These are phyloP conservation scores for Chloroidium sp. DNA, from an alignment of 163 green algal species.

Conservation along the genomic window DNA sequence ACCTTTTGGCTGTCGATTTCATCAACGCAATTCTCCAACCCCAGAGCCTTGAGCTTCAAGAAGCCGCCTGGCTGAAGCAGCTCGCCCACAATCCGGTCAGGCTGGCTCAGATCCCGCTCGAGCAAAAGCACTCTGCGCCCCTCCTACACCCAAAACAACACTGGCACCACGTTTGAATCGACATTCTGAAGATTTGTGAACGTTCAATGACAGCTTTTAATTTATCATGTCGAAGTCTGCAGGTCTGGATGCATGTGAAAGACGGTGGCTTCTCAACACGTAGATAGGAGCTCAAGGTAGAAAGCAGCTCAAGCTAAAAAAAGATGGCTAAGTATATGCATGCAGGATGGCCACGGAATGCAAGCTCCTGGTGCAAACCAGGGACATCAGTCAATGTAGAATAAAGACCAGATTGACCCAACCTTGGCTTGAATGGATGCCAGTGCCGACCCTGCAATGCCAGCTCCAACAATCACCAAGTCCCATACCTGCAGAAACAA, in stretches of 20 bases:
- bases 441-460: constrained; percentile 77
- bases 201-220: too few relatives aligned
- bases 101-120: constrained; percentile 85
- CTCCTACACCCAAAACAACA: constrained; percentile 13
- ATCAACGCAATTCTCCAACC: constrained; percentile 68
- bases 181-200: too few relatives aligned
- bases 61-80: constrained; percentile 92
- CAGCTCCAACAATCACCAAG: constrained; percentile 82
- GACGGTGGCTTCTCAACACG: too few relatives aligned
- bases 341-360: too few relatives aligned
- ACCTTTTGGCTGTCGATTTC: constrained; percentile 86
- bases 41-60: constrained; percentile 81
- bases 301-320: too few relatives aligned
- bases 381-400: too few relatives aligned
- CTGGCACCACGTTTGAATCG: neutral
- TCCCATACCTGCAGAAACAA: constrained; percentile 57
- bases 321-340: too few relatives aligned
- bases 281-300: too few relatives aligned
- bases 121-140: constrained; percentile 81
- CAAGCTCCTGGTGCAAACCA: too few relatives aligned
- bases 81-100: constrained; percentile 95
- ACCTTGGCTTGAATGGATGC: constrained; percentile 70
- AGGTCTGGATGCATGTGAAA: too few relatives aligned
- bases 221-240: too few relatives aligned
- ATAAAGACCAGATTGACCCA: neutral